Conservation (phyloP, 2,329 filamentous ascomycete genomes). For the Thelonectria discophora region DNA sequence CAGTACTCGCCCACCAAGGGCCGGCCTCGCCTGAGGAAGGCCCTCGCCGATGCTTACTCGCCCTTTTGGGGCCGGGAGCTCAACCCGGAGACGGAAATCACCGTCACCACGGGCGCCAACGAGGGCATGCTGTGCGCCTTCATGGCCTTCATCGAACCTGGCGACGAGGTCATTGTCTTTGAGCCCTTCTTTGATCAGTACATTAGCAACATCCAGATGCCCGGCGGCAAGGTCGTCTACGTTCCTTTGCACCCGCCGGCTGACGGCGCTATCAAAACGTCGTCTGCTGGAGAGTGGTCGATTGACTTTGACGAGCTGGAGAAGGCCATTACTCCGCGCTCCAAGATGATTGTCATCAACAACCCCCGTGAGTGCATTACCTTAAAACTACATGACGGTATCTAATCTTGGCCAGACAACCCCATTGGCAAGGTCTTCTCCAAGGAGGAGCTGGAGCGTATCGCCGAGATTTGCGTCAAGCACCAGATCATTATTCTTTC, state of each 20-base stretch:
- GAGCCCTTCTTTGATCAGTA: slow-evolving; percentile 99
- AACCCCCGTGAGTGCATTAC: slow-evolving; percentile 62
- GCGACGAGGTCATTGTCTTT: slow-evolving; percentile 97
- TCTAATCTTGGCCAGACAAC: slow-evolving; percentile 69
- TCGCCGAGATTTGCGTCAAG: slow-evolving; percentile 90
- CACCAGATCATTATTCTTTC: slow-evolving; percentile 93
- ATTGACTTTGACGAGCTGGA: slow-evolving; percentile 87
- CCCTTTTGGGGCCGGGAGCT: slow-evolving; percentile 84
- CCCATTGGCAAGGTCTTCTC: slow-evolving; percentile 97
- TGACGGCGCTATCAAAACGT: slow-evolving; percentile 80
- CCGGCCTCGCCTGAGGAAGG: slow-evolving; percentile 88
- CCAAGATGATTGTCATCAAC: slow-evolving; percentile 96
- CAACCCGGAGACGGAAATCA: slow-evolving; percentile 90
- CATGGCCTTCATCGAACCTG: slow-evolving; percentile 95
- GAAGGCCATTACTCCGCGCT: slow-evolving; percentile 81
- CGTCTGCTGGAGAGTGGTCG: slow-evolving; percentile 87
- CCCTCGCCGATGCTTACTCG: slow-evolving; percentile 90
- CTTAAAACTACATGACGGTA: not conserved
- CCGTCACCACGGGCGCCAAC: slow-evolving; percentile 91
- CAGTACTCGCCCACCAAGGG: slow-evolving; percentile 98
- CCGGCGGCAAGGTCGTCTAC: slow-evolving; percentile 92
- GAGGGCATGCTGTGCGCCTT: slow-evolving; percentile 97
- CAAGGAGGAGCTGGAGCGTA: slow-evolving; percentile 80
- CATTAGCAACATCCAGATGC: slow-evolving; percentile 98
- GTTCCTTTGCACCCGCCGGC: slow-evolving; percentile 92